Evolutionary conservation across 805 yeast genomes (phyloP).

Genomic region (Hanseniaspora opuntiae): DNA sequence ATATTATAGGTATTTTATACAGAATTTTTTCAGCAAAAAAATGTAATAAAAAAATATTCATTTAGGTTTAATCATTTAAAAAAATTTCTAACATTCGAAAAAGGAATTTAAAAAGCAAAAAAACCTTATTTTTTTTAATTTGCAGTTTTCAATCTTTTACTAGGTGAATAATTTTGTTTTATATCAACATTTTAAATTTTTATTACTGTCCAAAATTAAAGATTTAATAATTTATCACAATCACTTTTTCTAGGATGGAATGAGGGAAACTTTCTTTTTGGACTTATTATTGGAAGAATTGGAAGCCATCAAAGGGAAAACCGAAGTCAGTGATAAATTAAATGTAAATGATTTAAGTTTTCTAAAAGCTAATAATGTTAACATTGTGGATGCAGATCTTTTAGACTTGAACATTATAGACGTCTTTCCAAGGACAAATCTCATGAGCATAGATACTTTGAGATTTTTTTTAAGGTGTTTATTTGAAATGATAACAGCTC

Average conservation of each 20-base stretch:
- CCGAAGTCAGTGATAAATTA: background rate
- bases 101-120: too few relatives aligned
- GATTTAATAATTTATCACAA: background rate
- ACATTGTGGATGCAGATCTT: background rate
- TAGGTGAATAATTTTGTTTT: too few relatives aligned
- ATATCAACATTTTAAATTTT: too few relatives aligned
- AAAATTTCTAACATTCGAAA: too few relatives aligned
- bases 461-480: background rate
- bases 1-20: too few relatives aligned
- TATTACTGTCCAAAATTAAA: constrained; percentile 2
- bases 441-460: background rate
- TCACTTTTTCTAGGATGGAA: constrained; percentile 10
- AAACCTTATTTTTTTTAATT: too few relatives aligned
- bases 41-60: too few relatives aligned
- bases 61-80: too few relatives aligned
- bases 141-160: too few relatives aligned
- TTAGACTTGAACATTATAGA: constrained; percentile 1
- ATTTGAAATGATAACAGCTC: too few relatives aligned
- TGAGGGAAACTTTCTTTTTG: background rate
- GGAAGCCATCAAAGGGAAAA: background rate
- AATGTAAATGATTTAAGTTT: background rate
- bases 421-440: background rate
- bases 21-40: too few relatives aligned
- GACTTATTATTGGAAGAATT: background rate
- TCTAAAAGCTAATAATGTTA: background rate